Conservation (phyloP, 345 rosid species). For the Camelina hispida region DNA sequence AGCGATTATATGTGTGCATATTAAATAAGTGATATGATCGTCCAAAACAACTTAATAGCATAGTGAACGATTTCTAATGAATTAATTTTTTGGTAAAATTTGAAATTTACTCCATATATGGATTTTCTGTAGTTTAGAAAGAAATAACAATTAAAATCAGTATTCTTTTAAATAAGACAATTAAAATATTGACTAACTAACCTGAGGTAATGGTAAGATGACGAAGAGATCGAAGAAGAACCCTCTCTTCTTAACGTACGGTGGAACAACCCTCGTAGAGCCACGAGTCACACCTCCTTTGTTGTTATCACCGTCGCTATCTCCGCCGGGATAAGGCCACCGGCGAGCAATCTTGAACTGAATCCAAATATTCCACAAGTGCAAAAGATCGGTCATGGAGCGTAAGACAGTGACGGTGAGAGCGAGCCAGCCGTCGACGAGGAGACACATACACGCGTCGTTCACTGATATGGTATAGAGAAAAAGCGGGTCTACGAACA, state of each 20-base stretch:
- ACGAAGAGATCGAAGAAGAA: constrained; percentile 88
- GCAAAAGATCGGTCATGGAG: constrained; percentile 87
- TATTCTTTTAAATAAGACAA: background rate
- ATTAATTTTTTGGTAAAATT: background rate
- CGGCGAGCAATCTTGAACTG: constrained; percentile 64
- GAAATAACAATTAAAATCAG: background rate
- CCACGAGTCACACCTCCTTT: constrained; percentile 37
- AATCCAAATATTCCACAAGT: constrained; percentile 91
- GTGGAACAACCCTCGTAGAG: constrained; percentile 41
- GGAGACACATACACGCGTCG: constrained; percentile 74
- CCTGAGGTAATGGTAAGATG: constrained; percentile 91
- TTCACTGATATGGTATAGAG: constrained; percentile 80
- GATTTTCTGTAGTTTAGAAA: background rate
- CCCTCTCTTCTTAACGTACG: constrained; percentile 66
- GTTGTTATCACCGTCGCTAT: constrained; percentile 30
- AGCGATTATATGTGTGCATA: background rate
- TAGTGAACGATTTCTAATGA: background rate
- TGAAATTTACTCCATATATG: background rate
- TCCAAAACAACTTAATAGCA: background rate
- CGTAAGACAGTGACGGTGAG: constrained; percentile 89
- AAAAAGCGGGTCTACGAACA: constrained; percentile 93
- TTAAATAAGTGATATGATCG: background rate
- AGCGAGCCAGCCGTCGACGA: constrained; percentile 93
- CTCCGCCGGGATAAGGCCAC: constrained; percentile 40
- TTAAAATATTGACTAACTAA: constrained; percentile 33